Conservation (phyloP, 257 asterid genomes). For the Asclepias syriaca region DNA sequence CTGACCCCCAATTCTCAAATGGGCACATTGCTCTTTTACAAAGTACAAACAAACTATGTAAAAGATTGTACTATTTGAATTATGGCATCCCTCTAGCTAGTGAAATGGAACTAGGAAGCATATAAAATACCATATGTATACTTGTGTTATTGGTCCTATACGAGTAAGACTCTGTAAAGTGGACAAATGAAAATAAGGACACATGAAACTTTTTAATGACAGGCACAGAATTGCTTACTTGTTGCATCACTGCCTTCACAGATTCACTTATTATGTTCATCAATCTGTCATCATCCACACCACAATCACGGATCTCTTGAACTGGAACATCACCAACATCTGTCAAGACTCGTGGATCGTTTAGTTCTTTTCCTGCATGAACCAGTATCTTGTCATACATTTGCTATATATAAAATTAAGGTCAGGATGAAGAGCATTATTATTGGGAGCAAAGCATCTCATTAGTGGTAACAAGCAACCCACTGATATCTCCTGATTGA, state of each 20-base stretch:
- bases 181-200: background rate
- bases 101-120: background rate
- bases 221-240: slow-evolving; percentile 45
- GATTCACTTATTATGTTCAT: slow-evolving; percentile 81
- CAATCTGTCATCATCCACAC: slow-evolving; percentile 84
- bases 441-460: background rate
- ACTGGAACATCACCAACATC: slow-evolving; percentile 96
- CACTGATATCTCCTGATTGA: background rate
- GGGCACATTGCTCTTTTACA: background rate
- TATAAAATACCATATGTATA: background rate
- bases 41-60: background rate
- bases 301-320: slow-evolving; percentile 91
- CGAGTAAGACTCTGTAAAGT: background rate
- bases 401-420: background rate
- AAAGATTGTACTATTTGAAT: background rate
- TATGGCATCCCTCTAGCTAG: background rate
- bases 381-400: slow-evolving; percentile 11
- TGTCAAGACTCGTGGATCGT: slow-evolving; percentile 77
- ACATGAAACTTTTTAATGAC: background rate
- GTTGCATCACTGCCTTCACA: slow-evolving; percentile 91
- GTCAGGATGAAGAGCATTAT: background rate
- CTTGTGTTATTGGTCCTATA: background rate
- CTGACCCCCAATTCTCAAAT: background rate
- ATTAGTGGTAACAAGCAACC: background rate
- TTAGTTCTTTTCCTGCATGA: slow-evolving; percentile 69